These are phyloP conservation scores for Dovyalis caffra DNA, from an alignment of 345 rosid species.

Conservation along the genomic window DNA sequence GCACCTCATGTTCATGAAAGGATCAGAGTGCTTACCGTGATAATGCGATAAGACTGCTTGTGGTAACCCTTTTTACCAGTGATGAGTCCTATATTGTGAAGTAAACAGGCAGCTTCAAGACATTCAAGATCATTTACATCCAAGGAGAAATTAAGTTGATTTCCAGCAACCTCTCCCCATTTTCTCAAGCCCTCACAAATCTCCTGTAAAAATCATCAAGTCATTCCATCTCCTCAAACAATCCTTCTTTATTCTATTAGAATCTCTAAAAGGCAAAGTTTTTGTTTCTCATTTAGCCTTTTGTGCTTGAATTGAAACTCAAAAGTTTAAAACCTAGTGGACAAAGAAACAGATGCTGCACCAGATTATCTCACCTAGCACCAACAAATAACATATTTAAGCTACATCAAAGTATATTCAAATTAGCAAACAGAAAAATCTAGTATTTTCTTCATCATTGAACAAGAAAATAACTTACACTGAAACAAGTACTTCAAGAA, in stretches of 20 bases:
- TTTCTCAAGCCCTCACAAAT: conserved; percentile 56
- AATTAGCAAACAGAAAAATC: not conserved
- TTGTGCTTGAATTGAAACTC: not conserved
- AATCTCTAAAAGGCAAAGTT: not conserved
- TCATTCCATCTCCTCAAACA: not conserved
- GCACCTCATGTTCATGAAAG: not conserved
- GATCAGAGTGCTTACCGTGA: conserved; percentile 41
- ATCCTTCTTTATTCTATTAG: not conserved
- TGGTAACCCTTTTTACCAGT: conserved; percentile 69
- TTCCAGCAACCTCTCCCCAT: conserved; percentile 31
- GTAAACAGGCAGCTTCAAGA: conserved; percentile 75
- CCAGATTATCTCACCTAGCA: not conserved
- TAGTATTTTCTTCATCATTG: not conserved
- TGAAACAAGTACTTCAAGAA: not conserved
- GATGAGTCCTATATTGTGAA: conserved; percentile 60
- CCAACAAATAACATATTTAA: not conserved
- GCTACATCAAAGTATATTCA: not conserved
- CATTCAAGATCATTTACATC: conserved; percentile 59
- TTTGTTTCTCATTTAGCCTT: not conserved
- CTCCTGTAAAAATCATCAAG: conserved; percentile 39
- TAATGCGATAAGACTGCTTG: conserved; percentile 61
- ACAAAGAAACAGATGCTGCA: not conserved
- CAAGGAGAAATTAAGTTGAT: conserved; percentile 29
- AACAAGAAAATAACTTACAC: not conserved
- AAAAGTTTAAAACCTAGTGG: not conserved